Base-by-base conservation (phyloP, 2,329 filamentous ascomycete genomes). In the Fusarium phyllophilum region DNA sequence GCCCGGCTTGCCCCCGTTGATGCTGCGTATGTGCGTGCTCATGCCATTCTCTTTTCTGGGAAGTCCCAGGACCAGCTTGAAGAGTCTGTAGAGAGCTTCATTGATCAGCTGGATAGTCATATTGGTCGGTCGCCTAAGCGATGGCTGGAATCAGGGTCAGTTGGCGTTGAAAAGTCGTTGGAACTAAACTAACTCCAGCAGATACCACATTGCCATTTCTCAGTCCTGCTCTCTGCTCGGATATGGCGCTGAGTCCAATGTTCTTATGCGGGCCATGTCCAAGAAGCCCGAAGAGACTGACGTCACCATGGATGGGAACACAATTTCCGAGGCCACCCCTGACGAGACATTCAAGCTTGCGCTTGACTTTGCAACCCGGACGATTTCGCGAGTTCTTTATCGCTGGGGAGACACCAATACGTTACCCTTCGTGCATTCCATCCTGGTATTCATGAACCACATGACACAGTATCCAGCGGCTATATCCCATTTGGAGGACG, bases 11-110 rank as follows among this genome's bases (percentile, higher is more conserved):
- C 79, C 10, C 62, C 68, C 0, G 75, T 90, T 3, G 92, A 94
- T 69, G 83, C 87, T 0, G 84, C 85, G 0, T 93, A 91, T 65
- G 89, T 94, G 20, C 89, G 87, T 10, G 84, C 88, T 0, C 91
- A 94, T 68, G 92, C 87, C 0, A 86, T 92, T 13, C 81, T 94
- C 1, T 94, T 94, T 56, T 88, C 86, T 1, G 83, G 84, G 3
- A 85, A 85, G 31, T 79, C 83, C 3, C 74, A 81, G 4, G 85
- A 89, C 0, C 83, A 83, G 9, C 87, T 91, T 29, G 77, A 85
- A 0, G 54, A 79, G 0, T 84, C 86, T 0, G 82, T 84, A 22
- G 68, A 81, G 0, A 84, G 87, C 3, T 93, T 93, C 46, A 75
- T 90, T 0, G 76, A 76, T 0, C 79, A 86, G 1, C 81, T 95